Evolutionary conservation across 805 yeast genomes (phyloP).

Genomic region (Candida chilensis): DNA sequence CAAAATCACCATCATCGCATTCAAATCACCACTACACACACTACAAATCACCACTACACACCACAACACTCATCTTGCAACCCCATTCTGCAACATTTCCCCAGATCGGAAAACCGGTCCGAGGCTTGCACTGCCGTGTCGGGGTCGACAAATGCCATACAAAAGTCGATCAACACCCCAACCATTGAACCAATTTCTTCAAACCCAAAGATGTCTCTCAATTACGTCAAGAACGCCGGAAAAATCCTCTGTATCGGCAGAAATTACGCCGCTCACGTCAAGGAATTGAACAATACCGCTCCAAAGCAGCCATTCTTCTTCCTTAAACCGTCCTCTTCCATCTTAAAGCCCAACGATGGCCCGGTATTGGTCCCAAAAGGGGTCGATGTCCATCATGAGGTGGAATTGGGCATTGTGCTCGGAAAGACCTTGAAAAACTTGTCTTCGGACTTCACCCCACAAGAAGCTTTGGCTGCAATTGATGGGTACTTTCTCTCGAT

Average conservation of each 20-base stretch:
- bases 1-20: no score
- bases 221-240: constrained; percentile 52
- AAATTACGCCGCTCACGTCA: constrained; percentile 93
- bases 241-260: constrained; percentile 94
- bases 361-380: constrained; percentile 82
- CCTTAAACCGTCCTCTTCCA: constrained; percentile 78
- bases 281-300: constrained; percentile 72
- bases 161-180: constrained; percentile 19
- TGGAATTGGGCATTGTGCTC: constrained; percentile 79
- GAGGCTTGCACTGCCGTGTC: no score
- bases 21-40: no score
- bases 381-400: constrained; percentile 79
- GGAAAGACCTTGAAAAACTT: constrained; percentile 56
- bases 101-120: no score
- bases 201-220: constrained; percentile 28
- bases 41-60: no score
- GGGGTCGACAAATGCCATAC: constrained; percentile 23
- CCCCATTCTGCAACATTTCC: no score
- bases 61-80: no score
- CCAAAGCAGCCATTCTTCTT: constrained; percentile 91
- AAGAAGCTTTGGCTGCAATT: constrained; percentile 70
- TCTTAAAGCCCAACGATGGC: constrained; percentile 51
- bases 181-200: constrained; percentile 9
- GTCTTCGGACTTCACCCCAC: constrained; percentile 45
- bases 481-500: constrained; percentile 85